phyloP scores from a whole-genome alignment of 2,329 filamentous ascomycete genomes.

The Apiospora hydei region DNA sequence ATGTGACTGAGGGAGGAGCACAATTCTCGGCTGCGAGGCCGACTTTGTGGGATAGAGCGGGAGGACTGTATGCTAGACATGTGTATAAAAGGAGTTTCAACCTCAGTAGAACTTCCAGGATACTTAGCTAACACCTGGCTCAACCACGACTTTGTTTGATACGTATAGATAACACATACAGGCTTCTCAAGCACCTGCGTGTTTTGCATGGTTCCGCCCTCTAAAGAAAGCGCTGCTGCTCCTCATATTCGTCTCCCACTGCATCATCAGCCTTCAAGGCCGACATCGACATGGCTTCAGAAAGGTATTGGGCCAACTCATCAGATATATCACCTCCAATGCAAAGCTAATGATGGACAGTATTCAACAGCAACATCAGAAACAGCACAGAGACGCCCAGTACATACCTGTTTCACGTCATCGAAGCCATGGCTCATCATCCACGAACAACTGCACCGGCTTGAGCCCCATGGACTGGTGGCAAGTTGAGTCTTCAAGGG shows the following conservation, averaged over 20 bases:
- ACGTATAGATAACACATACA: background rate
- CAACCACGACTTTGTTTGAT: background rate
- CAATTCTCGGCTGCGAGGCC: background rate
- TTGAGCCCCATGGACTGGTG: constrained; percentile 23
- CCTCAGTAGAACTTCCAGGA: background rate
- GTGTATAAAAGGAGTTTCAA: background rate
- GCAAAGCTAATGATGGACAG: background rate
- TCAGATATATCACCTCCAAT: background rate
- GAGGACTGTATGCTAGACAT: background rate
- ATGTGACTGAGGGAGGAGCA: background rate
- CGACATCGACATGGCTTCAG: background rate
- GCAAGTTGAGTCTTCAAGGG: background rate
- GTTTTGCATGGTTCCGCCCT: background rate
- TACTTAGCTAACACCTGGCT: background rate
- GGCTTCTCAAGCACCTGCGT: background rate
- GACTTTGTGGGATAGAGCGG: background rate
- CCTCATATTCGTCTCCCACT: too few species aligned
- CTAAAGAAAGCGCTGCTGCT: background rate
- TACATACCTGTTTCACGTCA: background rate
- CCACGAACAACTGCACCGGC: background rate
- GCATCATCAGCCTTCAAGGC: background rate
- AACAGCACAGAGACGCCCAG: background rate
- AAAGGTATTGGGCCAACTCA: background rate
- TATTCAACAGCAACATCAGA: background rate
- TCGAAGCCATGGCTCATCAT: background rate